Conservation (phyloP, 1,284 basidiomycete genomes). For the Moniliophthora roreri region DNA sequence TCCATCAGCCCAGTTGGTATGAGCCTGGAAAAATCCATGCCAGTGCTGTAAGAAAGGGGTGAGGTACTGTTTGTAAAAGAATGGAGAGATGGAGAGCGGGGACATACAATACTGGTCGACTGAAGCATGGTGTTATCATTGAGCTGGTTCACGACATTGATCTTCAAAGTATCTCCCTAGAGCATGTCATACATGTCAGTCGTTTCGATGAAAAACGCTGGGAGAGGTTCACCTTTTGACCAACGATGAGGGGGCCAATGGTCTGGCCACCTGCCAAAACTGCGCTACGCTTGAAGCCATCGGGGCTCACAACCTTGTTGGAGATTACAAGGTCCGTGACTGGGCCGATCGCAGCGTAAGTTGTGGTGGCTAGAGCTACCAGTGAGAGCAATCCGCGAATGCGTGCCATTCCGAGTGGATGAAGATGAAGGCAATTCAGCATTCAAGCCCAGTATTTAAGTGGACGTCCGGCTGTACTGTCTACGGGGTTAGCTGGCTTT, state of each 20-base stretch:
- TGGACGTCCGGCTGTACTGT: no score
- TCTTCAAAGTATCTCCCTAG: no score
- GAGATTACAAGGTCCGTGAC: not conserved
- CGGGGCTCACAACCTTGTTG: not conserved
- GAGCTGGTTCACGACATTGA: slow-evolving; percentile 5
- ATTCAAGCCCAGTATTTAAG: no score
- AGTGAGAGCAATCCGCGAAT: not conserved
- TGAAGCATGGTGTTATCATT: slow-evolving; percentile 12
- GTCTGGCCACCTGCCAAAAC: not conserved
- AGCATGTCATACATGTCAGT: no score
- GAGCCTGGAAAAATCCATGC: slow-evolving; percentile 19
- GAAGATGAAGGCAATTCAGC: no score
- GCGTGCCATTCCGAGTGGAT: no score
- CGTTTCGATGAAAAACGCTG: not conserved
- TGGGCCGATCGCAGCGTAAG: not conserved
- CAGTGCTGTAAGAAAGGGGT: slow-evolving; percentile 13
- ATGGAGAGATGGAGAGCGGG: not conserved
- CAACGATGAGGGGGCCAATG: not conserved
- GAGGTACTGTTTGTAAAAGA: not conserved
- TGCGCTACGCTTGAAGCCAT: not conserved
- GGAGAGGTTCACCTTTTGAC: not conserved
- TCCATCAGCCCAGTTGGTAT: slow-evolving; percentile 16
- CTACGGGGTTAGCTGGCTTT: no score
- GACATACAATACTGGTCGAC: slow-evolving; percentile 15
- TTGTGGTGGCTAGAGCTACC: not conserved